Evolutionary conservation across 345 rosid species (phyloP).

Genomic region (Atalantia buxifolia): DNA sequence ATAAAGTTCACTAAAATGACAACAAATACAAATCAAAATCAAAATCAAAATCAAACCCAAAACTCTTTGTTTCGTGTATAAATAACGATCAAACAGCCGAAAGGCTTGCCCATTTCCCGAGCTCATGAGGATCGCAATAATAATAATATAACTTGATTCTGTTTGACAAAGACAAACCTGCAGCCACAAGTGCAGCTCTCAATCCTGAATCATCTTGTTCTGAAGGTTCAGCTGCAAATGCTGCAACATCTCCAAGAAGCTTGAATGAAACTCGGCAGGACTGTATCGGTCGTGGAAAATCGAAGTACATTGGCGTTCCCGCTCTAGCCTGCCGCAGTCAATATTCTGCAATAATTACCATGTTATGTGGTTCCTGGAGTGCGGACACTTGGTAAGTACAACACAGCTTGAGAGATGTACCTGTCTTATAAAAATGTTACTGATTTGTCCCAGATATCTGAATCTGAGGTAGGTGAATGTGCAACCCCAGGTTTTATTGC

Average conservation of each 20-base stretch:
- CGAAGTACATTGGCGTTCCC: constrained; percentile 81
- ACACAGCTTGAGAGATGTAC: constrained; percentile 68
- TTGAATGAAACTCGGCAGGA: constrained; percentile 52
- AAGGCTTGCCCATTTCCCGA: constrained; percentile 91
- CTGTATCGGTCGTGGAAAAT: constrained; percentile 68
- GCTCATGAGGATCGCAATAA: constrained; percentile 70
- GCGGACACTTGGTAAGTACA: constrained; percentile 79
- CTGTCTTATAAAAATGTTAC: constrained; percentile 68
- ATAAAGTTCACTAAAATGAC: background rate
- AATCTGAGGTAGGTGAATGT: constrained; percentile 75
- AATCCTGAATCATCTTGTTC: constrained; percentile 59
- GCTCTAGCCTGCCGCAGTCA: constrained; percentile 71
- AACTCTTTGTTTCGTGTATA: background rate
- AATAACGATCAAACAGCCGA: constrained; percentile 41
- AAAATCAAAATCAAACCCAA: constrained; percentile 8
- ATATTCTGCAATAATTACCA: constrained; percentile 78
- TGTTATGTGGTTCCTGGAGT: constrained; percentile 65
- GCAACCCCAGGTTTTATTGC: constrained; percentile 77
- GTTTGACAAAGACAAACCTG: constrained; percentile 67
- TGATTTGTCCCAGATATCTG: constrained; percentile 55
- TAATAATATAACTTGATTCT: constrained; percentile 71
- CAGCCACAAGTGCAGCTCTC: constrained; percentile 45
- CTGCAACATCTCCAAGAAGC: constrained; percentile 78
- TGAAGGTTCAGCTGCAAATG: constrained; percentile 64
- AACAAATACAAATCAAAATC: constrained; percentile 7